A percentile compares a stretch with the other conserved stretches of the same genome.
phyloP scores from a whole-genome alignment of 352 stramenopile genomes.

The Phytophthora sp. region DNA sequence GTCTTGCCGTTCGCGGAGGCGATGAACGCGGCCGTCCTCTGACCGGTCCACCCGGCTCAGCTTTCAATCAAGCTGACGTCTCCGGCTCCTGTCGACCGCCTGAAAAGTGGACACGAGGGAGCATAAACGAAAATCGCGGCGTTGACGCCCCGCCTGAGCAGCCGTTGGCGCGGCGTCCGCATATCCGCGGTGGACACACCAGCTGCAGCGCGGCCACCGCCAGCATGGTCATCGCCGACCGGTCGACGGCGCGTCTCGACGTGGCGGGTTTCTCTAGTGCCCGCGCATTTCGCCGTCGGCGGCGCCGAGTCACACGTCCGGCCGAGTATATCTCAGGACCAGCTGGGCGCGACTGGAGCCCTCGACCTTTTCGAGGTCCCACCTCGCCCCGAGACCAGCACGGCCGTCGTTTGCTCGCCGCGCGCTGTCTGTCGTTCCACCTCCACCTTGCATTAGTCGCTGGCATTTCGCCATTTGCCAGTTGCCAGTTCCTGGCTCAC shows the following conservation, averaged over 20 bases:
- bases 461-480: conserved; percentile 13
- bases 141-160: conserved; percentile 10
- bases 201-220: conserved; percentile 10
- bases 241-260: too few relatives aligned
- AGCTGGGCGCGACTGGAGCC: conserved; percentile 15
- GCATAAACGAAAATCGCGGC: conserved; percentile 13
- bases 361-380: conserved; percentile 24
- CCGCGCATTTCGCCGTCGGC: conserved; percentile 9
- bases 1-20: conserved; percentile 20
- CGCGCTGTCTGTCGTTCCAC: conserved; percentile 21
- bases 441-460: not conserved
- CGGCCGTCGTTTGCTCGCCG: conserved; percentile 17
- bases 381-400: conserved; percentile 21
- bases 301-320: conserved; percentile 33
- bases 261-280: conserved; percentile 15
- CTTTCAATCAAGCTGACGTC: conserved; percentile 28
- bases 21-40: conserved; percentile 11
- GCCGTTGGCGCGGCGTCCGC: not conserved
- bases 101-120: conserved; percentile 35
- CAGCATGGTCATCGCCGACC: not conserved
- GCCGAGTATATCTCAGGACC: conserved; percentile 21
- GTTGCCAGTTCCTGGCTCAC: conserved; percentile 2
- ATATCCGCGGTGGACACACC: conserved; percentile 13
- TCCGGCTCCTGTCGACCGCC: conserved; percentile 1
- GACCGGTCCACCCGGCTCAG: conserved; percentile 13